Conservation (phyloP, 106 monocot species). For the Acanthochlamys bracteata region DNA sequence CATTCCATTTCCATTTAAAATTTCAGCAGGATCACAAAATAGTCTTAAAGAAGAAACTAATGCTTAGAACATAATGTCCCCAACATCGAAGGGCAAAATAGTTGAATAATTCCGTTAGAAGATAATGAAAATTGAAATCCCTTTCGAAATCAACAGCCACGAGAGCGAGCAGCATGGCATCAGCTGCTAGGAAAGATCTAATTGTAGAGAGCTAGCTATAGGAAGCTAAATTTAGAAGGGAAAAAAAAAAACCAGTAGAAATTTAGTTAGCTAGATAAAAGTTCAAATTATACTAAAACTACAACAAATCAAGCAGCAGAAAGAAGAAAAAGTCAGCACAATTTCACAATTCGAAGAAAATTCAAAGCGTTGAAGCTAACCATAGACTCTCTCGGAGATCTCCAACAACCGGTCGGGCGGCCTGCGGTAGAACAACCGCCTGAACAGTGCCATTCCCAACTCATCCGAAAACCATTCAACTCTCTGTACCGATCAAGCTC, state of each 20-base stretch:
- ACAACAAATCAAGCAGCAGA: neutral
- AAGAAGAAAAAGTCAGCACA: neutral
- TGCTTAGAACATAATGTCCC: neutral
- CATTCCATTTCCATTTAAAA: too few species aligned
- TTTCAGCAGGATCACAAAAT: too few species aligned
- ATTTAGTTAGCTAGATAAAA: neutral
- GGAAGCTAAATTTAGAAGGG: neutral
- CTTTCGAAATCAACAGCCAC: neutral
- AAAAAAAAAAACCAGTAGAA: neutral
- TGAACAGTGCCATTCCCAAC: slow-evolving; percentile 80
- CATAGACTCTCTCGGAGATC: slow-evolving; percentile 95
- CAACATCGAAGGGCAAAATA: too few species aligned
- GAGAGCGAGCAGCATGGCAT: neutral
- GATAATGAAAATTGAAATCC: too few species aligned
- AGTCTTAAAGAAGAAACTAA: slow-evolving; percentile 1
- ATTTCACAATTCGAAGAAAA: neutral
- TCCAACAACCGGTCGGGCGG: slow-evolving; percentile 93
- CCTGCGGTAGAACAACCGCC: slow-evolving; percentile 85
- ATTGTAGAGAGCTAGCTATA: neutral
- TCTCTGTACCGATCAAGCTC: neutral
- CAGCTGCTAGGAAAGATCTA: neutral
- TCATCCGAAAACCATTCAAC: slow-evolving; percentile 18
- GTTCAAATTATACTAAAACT: neutral
- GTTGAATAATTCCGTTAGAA: too few species aligned
- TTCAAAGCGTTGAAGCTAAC: slow-evolving; percentile 18